Percentiles rank a stretch among this genome's conserved stretches.
These are phyloP conservation scores for Pythium utonaiense DNA, from an alignment of 352 stramenopile genomes.

Conservation along the genomic window DNA sequence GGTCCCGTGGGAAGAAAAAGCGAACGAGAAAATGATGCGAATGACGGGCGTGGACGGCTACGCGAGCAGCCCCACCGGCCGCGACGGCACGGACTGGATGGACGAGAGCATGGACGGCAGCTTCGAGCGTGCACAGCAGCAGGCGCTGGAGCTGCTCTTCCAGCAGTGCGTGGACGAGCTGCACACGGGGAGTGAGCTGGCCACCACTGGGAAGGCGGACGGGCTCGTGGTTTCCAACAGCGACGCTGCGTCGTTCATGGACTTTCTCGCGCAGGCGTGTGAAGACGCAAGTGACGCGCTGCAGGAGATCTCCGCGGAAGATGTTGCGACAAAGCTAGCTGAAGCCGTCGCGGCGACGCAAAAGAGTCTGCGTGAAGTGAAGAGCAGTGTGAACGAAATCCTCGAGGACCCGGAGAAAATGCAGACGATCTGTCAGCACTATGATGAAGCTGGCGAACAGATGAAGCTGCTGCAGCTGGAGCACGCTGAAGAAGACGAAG, in stretches of 20 bases:
- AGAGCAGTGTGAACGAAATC: constrained; percentile 50
- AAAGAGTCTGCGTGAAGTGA: constrained; percentile 56
- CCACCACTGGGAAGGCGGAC: background rate
- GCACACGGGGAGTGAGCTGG: constrained; percentile 10
- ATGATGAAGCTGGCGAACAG: constrained; percentile 42
- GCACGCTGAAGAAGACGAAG: constrained; percentile 11
- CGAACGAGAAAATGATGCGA: background rate
- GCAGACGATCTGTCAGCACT: constrained; percentile 46
- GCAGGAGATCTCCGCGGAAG: constrained; percentile 42
- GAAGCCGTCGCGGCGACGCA: constrained; percentile 57
- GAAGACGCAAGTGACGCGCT: constrained; percentile 54
- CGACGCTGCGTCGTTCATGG: constrained; percentile 49
- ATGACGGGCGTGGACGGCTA: background rate
- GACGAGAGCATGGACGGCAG: constrained; percentile 3
- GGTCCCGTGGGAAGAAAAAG: constrained; percentile 4
- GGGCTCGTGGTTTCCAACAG: constrained; percentile 7
- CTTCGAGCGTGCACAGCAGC: constrained; percentile 25
- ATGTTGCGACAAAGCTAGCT: constrained; percentile 51
- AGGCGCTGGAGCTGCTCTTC: constrained; percentile 27
- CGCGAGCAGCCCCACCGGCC: background rate
- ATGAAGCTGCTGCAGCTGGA: constrained; percentile 40
- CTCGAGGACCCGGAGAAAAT: constrained; percentile 64
- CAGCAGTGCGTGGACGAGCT: constrained; percentile 28
- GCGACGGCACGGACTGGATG: background rate
- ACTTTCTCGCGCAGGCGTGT: constrained; percentile 62